Evolutionary conservation across 192 early-diverging fungal genomes (phyloP).

Genomic region (Dimargaris cristalligena): DNA sequence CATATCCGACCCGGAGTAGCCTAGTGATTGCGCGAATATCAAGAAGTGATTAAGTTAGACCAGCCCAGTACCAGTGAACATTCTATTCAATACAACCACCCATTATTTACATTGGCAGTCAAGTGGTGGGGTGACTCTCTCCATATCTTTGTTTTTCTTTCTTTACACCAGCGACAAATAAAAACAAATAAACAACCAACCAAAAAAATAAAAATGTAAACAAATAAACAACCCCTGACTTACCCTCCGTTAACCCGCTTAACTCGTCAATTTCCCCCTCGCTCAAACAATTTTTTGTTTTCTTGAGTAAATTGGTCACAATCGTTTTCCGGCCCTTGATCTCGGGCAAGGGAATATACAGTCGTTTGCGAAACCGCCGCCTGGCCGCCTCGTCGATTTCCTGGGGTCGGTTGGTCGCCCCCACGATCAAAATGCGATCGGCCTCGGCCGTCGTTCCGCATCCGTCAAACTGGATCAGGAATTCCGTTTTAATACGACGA

Average conservation of each 20-base stretch:
- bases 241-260: conserved; percentile 45
- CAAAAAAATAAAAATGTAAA: no score
- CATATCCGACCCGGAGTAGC: conserved; percentile 83
- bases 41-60: no score
- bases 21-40: no score
- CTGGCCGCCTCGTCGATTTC: conserved; percentile 89
- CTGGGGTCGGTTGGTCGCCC: conserved; percentile 59
- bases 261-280: conserved; percentile 41
- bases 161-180: no score
- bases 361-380: conserved; percentile 46
- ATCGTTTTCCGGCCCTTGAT: conserved; percentile 41
- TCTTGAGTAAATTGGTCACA: conserved; percentile 39
- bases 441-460: conserved; percentile 55
- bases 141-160: no score
- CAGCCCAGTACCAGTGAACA: no score
- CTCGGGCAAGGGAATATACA: conserved; percentile 81
- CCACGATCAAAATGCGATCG: conserved; percentile 65
- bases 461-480: conserved; percentile 65
- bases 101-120: no score
- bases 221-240: no score
- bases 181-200: no score
- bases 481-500: conserved; percentile 85
- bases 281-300: conserved; percentile 36
- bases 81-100: no score
- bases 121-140: no score